A percentile compares a stretch with the other conserved stretches of the same genome.
Evolutionary conservation across 257 asterid genomes (phyloP).

Genomic region (Solanum gandarillasii): DNA sequence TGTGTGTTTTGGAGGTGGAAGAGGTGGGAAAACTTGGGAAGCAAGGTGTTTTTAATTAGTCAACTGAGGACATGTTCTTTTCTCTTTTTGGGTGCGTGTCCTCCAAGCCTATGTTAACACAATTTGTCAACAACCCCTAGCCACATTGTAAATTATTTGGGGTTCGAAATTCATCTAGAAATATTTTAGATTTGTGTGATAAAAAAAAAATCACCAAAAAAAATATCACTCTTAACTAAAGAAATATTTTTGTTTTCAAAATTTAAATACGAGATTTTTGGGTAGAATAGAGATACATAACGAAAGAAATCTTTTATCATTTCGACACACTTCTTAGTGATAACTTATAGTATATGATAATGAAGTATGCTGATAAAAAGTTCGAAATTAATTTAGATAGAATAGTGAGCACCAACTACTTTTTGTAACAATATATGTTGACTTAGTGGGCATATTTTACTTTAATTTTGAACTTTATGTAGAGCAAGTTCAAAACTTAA

Average conservation of each 20-base stretch:
- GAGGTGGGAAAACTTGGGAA: conserved; percentile 29
- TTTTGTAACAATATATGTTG: neutral
- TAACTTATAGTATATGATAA: too few species aligned
- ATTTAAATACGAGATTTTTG: too few species aligned
- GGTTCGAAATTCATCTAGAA: too few species aligned
- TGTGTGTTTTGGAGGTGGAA: conserved; percentile 7
- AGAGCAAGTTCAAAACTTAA: too few species aligned
- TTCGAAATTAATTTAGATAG: neutral
- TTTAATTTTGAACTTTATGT: neutral
- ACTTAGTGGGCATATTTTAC: too few species aligned
- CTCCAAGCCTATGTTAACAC: conserved; percentile 16
- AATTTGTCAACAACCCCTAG: neutral
- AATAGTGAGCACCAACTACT: neutral
- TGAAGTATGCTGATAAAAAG: neutral
- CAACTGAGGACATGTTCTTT: conserved; percentile 8
- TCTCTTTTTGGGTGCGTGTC: conserved; percentile 20
- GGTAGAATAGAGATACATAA: neutral
- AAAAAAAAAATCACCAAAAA: neutral
- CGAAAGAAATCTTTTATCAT: too few species aligned
- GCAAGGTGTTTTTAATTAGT: conserved; percentile 32
- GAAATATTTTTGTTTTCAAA: too few species aligned
- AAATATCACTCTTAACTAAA: too few species aligned
- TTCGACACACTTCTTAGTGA: neutral
- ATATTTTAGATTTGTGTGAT: neutral
- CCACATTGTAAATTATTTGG: neutral